Base-by-base conservation (phyloP, 306 rosid species). In the Mimosa pudica region DNA sequence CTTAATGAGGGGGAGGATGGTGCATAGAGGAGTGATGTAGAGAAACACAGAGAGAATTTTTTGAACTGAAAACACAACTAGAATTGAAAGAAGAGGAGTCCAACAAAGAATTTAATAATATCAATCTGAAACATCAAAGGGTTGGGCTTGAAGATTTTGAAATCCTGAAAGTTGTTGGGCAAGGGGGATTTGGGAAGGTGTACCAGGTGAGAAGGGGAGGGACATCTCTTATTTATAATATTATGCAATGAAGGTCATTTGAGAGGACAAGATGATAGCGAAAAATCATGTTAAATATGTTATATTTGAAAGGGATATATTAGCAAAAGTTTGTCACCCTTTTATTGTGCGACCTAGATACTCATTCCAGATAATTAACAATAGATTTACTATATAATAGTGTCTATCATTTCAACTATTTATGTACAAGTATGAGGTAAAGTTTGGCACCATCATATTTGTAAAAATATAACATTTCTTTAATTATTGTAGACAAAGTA, bases 211-310 rank as follows among this genome's bases (percentile, higher is more conserved):
- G 89, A 88, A 89, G 79, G 85, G 80, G 71, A 18, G 93, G 94
- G 57, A 91, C 94, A 66, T 83, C 81, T 33, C 97, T 91, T 71
- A 93, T 93, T 78, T 1, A 24, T 24, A 24, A 24, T 24, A 24
- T 78, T 93, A 89, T 84, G 98, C 98, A 48, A 93, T 93, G 97
- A 93, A 93, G 85, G 98, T 91, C 76, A 91, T 93, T 93, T 79
- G 89, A 54, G 89, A 91, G 88, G 98, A 93, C 86, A 93, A 82
- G 86, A 89, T 93, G 73, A 86, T 89, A 86, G 88, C 85, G 90
- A 89, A 81, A 87, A 88, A 91, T 85, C 94, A 91, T 24, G 89
- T 81, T 44, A 91, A 84, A 77, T 91, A 91, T 85, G 89, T 93
- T 86, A 91, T 87, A 82, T 94, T 94, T 79, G 98, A 93, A 77